Base-by-base conservation (phyloP, 2,329 filamentous ascomycete genomes). In the Pleurostoma richardsiae region DNA sequence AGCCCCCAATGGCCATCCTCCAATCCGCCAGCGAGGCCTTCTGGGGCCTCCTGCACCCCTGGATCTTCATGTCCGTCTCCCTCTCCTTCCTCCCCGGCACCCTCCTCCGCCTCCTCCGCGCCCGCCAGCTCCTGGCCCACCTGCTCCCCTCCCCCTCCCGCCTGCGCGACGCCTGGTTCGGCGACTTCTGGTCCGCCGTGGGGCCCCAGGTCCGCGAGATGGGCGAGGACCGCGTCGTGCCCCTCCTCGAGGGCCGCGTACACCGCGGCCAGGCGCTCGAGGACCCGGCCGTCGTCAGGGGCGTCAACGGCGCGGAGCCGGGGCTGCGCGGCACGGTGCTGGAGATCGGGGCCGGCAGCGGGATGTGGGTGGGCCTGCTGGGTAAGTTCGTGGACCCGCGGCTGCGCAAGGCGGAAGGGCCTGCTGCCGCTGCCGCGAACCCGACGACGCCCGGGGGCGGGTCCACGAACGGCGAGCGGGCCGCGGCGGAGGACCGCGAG, bases 261-360 rank as follows among this genome's bases (percentile, higher is more conserved):
- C 47, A 47, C 8, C 53, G 54, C 10, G 77, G 75, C 5, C 41
- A 41, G 26, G n/a, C n/a, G 8, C 33, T 36, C n/a, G 33, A 36
- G 8, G 33, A 36, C n/a, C 33, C 33, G 33, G 33, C n/a, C 8
- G 41, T 50, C 30, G 36, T 48, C 4, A 7, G 31, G 33, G 49
- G 41, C 5, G 55, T 70, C 36, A 50, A 67, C 4, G 59, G 64
- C 0, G 61, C 60, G 10, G 27, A 39, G 28, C 54, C 38, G 61
- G 59, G 26, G 57, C 60, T 46, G 56, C 64, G 47, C 70, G 80
- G 82, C 3, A 66, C 74, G 3, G 74, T 83, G 4, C 60, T 85
- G 40, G 83, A 87, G 62, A 71, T 86, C 45, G 83, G 83, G 3
- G 74, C 83, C 2, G 83, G 79, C 3, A 71, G 64, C 2, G 83